Percentiles rank a stretch among this genome's conserved stretches.
phyloP scores from a whole-genome alignment of 2,329 filamentous ascomycete species.

The Coniella lustricola region DNA sequence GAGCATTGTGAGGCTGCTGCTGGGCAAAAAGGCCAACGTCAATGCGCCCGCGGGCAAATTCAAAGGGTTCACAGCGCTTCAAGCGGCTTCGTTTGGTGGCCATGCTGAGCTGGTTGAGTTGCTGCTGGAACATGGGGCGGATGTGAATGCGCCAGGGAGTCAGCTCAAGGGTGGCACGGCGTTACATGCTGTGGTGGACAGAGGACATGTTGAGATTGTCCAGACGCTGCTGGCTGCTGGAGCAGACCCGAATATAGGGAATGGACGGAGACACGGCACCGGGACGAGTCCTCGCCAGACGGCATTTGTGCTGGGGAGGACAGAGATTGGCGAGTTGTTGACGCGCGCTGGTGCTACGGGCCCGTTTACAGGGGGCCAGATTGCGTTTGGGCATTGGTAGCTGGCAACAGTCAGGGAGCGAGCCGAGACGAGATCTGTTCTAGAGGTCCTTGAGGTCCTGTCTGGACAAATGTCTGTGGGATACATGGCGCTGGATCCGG shows the following conservation, averaged over 20 bases:
- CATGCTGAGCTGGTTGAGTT: slow-evolving; percentile 26
- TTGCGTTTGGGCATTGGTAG: background rate
- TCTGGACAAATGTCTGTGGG: too few species aligned
- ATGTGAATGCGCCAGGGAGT: slow-evolving; percentile 21
- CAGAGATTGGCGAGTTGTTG: background rate
- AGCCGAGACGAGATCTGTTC: too few species aligned
- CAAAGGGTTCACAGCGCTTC: slow-evolving; percentile 27
- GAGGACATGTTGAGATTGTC: slow-evolving; percentile 16
- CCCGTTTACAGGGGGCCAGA: background rate
- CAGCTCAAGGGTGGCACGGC: slow-evolving; percentile 17
- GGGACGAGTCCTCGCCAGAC: slow-evolving; percentile 14
- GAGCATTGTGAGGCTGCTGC: slow-evolving; percentile 12
- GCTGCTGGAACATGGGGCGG: slow-evolving; percentile 19
- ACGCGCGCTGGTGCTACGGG: background rate
- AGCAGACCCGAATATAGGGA: slow-evolving; percentile 5
- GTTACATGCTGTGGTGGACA: slow-evolving; percentile 17
- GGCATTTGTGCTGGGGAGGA: slow-evolving; percentile 6
- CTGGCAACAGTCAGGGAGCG: too few species aligned
- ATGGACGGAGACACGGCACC: background rate
- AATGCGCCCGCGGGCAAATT: slow-evolving; percentile 16
- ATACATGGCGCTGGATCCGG: too few species aligned
- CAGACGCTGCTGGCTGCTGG: slow-evolving; percentile 14
- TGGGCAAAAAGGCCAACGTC: slow-evolving; percentile 16
- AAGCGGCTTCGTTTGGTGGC: slow-evolving; percentile 28
- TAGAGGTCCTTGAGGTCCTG: too few species aligned